phyloP scores from a whole-genome alignment of 2,329 filamentous ascomycete genomes.

The Alternaria hordeiaustralica region DNA sequence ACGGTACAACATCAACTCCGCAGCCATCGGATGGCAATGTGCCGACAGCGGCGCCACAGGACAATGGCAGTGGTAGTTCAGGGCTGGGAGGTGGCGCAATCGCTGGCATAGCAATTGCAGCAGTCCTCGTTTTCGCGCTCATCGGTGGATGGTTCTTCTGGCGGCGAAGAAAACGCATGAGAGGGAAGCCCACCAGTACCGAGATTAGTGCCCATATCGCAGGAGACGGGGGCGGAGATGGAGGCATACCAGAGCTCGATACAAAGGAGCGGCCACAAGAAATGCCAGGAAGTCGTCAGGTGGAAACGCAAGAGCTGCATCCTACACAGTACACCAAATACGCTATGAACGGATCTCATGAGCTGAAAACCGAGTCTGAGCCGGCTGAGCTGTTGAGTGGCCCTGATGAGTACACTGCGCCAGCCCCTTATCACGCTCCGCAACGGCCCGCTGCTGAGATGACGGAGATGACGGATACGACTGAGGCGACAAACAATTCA shows the following conservation, averaged over 20 bases:
- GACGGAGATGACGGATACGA: neutral
- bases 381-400: neutral
- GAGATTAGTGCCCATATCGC: no score
- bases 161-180: neutral
- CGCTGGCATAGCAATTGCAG: neutral
- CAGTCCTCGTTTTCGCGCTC: neutral
- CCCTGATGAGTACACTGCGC: neutral
- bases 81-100: neutral
- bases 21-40: neutral
- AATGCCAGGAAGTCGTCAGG: neutral
- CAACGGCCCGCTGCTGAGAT: neutral
- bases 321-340: neutral
- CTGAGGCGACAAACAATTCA: neutral
- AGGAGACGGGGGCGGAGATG: neutral
- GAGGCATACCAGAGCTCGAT: neutral
- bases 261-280: neutral
- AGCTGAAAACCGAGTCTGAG: neutral
- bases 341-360: neutral
- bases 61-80: neutral
- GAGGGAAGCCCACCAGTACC: neutral
- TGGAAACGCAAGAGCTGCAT: neutral
- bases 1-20: rapidly evolving
- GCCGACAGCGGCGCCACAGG: neutral
- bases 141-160: neutral
- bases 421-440: neutral